phyloP scores from a whole-genome alignment of 768 basidiomycete genomes.

The Naganishia vishniacii region DNA sequence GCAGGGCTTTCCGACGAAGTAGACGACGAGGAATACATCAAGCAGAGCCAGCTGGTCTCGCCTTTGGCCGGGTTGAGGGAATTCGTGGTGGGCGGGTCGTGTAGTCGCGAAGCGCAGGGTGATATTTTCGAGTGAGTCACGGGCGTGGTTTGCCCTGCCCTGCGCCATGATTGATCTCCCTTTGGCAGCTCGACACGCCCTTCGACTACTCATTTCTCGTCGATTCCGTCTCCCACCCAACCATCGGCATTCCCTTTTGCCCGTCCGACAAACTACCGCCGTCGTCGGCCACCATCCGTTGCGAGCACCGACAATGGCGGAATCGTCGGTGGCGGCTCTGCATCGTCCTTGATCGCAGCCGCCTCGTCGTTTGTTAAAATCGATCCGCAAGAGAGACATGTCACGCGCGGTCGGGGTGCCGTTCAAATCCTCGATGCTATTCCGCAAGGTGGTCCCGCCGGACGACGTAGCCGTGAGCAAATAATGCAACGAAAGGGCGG shows the following conservation, averaged over 20 bases:
- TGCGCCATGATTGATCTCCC: not conserved
- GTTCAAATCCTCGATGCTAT: conserved; percentile 24
- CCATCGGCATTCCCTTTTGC: conserved; percentile 19
- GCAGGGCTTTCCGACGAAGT: conserved; percentile 16
- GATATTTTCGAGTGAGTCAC: not conserved
- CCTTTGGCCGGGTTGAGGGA: conserved; percentile 1
- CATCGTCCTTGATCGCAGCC: conserved; percentile 19
- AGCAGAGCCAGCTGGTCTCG: conserved; percentile 11
- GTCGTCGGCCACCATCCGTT: conserved; percentile 18
- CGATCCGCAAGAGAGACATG: conserved; percentile 5
- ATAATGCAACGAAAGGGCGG: no score
- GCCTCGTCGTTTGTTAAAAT: conserved; percentile 2
- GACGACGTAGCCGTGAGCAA: not conserved
- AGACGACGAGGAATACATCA: conserved; percentile 3
- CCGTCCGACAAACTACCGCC: conserved; percentile 29
- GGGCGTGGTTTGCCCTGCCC: not conserved
- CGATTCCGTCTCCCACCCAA: not conserved
- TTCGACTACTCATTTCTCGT: not conserved
- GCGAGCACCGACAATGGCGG: conserved; percentile 10
- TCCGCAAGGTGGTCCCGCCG: not conserved
- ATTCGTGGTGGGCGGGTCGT: not conserved
- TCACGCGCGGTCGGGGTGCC: conserved; percentile 21
- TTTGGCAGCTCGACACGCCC: not conserved
- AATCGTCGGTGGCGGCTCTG: conserved; percentile 22
- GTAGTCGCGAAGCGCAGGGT: not conserved